A percentile compares a stretch with the other conserved stretches of the same genome.
phyloP scores from a whole-genome alignment of 2,329 filamentous ascomycete genomes.

The Paracoccidioides brasiliensis region DNA sequence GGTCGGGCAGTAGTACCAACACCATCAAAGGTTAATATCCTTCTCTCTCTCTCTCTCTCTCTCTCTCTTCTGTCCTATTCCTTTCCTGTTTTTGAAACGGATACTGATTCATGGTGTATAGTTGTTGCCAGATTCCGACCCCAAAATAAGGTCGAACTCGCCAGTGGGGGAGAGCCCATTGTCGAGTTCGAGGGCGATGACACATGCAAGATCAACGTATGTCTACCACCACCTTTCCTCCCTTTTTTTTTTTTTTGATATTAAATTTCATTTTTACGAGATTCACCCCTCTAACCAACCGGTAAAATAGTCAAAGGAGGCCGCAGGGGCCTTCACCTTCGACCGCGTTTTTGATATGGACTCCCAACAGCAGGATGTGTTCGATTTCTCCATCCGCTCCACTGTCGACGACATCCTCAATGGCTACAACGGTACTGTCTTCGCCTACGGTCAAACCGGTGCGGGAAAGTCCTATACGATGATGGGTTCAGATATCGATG shows the following conservation, averaged over 20 bases:
- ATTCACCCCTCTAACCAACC: too few relatives aligned
- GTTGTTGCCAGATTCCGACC: slow-evolving; percentile 96
- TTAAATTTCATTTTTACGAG: too few relatives aligned
- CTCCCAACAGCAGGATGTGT: slow-evolving; percentile 82
- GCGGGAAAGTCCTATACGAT: slow-evolving; percentile 99
- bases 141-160: slow-evolving; percentile 88
- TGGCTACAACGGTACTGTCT: slow-evolving; percentile 97
- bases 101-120: slow-evolving; percentile 37
- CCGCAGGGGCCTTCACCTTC: slow-evolving; percentile 80
- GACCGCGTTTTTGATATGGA: slow-evolving; percentile 94
- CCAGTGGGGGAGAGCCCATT: slow-evolving; percentile 80
- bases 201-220: slow-evolving; percentile 72
- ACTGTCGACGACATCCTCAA: slow-evolving; percentile 98
- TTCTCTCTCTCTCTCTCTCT: neutral
- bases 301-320: slow-evolving; percentile 58
- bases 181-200: slow-evolving; percentile 80
- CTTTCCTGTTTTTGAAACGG: neutral
- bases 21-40: slow-evolving; percentile 40
- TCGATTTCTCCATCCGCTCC: slow-evolving; percentile 91
- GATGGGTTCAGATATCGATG: slow-evolving; percentile 93
- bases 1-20: slow-evolving; percentile 25
- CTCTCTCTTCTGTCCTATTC: neutral
- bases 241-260: too few relatives aligned
- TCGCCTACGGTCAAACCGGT: slow-evolving; percentile 96
- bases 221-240: neutral